These are phyloP conservation scores for Aspergillus intermedius DNA, from an alignment of 2,329 filamentous ascomycete species.

Conservation along the genomic window DNA sequence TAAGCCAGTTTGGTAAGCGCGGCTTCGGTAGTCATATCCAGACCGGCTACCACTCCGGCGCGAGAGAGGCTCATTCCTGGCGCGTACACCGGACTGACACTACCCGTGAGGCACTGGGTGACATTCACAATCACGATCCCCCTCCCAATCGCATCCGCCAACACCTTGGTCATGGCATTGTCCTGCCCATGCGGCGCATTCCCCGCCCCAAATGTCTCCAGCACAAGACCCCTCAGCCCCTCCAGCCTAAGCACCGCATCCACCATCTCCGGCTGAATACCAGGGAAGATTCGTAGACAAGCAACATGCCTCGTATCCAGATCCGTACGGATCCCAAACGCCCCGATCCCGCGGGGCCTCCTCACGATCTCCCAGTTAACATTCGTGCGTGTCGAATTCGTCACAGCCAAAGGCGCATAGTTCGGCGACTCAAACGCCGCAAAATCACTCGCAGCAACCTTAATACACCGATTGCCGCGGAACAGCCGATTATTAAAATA, in stretches of 20 bases:
- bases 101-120: slow-evolving; percentile 72
- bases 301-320: slow-evolving; percentile 85
- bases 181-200: slow-evolving; percentile 81
- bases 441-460: slow-evolving; percentile 79
- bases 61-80: slow-evolving; percentile 70
- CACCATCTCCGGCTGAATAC: slow-evolving; percentile 89
- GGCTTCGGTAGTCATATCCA: slow-evolving; percentile 84
- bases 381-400: slow-evolving; percentile 72
- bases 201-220: slow-evolving; percentile 90
- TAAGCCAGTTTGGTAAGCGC: slow-evolving; percentile 88
- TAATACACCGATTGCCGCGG: slow-evolving; percentile 80
- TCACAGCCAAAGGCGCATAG: slow-evolving; percentile 69
- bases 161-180: slow-evolving; percentile 69
- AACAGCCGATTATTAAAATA: slow-evolving; percentile 92
- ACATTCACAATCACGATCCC: slow-evolving; percentile 86
- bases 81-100: slow-evolving; percentile 71
- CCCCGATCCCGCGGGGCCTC: slow-evolving; percentile 65
- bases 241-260: slow-evolving; percentile 72
- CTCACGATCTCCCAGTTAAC: slow-evolving; percentile 75
- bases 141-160: slow-evolving; percentile 68
- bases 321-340: slow-evolving; percentile 66
- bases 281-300: slow-evolving; percentile 82
- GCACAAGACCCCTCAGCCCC: slow-evolving; percentile 71
- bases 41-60: slow-evolving; percentile 80
- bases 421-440: slow-evolving; percentile 88